Evolutionary conservation across 148 eudicot genomes (phyloP).

Genomic region (Pharnaceum exiguum): DNA sequence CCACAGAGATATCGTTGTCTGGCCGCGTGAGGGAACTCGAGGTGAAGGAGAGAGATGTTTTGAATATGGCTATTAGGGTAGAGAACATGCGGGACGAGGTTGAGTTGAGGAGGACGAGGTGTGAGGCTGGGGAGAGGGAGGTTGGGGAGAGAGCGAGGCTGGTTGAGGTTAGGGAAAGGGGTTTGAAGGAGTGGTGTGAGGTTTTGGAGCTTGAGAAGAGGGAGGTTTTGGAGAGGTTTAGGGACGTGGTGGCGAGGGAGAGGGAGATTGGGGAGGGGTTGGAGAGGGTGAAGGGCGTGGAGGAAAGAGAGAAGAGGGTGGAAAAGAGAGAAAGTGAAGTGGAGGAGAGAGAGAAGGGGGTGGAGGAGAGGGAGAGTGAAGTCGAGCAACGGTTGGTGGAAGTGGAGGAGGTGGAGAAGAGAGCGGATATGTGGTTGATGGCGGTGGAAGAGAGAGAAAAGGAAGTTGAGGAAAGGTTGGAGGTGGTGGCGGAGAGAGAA

Average conservation of each 20-base stretch:
- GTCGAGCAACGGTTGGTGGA: not conserved
- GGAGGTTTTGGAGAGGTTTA: not conserved
- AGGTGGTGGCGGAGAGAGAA: not conserved
- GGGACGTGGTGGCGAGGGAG: constrained; percentile 5
- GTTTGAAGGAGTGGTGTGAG: constrained; percentile 13
- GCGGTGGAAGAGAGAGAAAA: not conserved
- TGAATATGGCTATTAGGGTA: not conserved
- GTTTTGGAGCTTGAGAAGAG: not conserved
- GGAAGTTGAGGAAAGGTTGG: not conserved
- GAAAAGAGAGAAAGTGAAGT: not conserved
- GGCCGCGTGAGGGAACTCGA: constrained; percentile 9
- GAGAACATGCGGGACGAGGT: not conserved
- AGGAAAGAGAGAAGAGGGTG: constrained; percentile 4
- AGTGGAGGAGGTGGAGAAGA: not conserved
- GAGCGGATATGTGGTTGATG: not conserved
- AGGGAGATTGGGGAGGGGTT: constrained; percentile 5
- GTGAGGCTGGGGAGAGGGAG: not conserved
- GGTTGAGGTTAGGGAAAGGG: constrained; percentile 8
- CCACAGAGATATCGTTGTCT: not conserved
- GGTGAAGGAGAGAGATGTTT: constrained; percentile 4
- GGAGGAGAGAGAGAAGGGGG: not conserved
- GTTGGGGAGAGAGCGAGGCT: not conserved
- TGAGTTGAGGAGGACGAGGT: constrained; percentile 6
- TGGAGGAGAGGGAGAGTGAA: not conserved
- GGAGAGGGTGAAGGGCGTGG: constrained; percentile 7